Conservation (phyloP, 352 stramenopile genomes). For the Pythium aristosporum region DNA sequence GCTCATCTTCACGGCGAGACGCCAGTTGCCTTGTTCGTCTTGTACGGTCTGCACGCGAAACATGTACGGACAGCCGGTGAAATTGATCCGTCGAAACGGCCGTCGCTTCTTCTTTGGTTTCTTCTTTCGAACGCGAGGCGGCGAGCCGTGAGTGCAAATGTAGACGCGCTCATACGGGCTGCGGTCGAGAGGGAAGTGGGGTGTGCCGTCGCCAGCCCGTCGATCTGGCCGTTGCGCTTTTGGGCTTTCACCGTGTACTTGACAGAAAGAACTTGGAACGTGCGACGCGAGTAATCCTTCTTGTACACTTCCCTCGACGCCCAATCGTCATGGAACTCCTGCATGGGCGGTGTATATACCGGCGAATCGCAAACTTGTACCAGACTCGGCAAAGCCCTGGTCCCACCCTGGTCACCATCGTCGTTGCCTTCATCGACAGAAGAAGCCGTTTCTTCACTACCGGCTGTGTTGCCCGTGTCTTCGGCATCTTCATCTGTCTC, state of each 20-base stretch:
- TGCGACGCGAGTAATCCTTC: background rate
- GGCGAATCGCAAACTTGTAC: no score
- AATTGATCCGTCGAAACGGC: background rate
- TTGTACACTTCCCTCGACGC: background rate
- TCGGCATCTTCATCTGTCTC: no score
- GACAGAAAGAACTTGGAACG: background rate
- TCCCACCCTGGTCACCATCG: no score
- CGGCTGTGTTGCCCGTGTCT: no score
- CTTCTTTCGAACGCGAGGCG: background rate
- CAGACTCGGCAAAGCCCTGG: no score
- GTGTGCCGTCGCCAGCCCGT: background rate
- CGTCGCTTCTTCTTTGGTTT: background rate
- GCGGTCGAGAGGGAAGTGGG: background rate
- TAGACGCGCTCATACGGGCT: background rate
- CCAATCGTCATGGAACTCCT: conserved; percentile 1
- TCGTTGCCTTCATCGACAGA: no score
- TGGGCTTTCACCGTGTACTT: background rate
- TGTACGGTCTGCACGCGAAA: conserved; percentile 3
- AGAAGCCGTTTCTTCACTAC: no score
- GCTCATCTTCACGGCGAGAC: background rate
- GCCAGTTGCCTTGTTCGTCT: background rate
- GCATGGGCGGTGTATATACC: background rate
- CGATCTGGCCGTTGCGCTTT: conserved; percentile 2
- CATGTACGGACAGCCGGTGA: background rate
- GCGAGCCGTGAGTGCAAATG: conserved; percentile 8